Conservation (phyloP, 352 stramenopile species). For the Phytophthora syringae region DNA sequence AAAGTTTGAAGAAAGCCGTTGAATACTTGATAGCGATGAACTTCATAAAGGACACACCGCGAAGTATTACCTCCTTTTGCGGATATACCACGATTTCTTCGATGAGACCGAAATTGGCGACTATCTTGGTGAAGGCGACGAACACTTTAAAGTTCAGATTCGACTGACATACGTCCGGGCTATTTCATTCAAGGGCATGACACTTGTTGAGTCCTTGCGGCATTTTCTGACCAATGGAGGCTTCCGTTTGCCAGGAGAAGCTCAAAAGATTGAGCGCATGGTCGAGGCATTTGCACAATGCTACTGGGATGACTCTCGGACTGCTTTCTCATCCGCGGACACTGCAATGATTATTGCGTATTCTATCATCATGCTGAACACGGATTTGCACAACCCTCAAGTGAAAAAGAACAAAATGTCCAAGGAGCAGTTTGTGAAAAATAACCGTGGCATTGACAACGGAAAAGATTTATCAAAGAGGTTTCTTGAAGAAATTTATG, state of each 20-base stretch:
- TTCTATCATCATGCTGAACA: conserved; percentile 93
- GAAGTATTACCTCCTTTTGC: conserved; percentile 95
- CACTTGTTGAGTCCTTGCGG: conserved; percentile 95
- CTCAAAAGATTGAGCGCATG: conserved; percentile 98
- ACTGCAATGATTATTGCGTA: conserved; percentile 92
- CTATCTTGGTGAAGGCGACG: conserved; percentile 94
- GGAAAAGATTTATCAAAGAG: conserved; percentile 89
- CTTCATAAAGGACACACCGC: conserved; percentile 82
- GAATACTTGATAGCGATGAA: conserved; percentile 89
- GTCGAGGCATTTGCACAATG: conserved; percentile 97
- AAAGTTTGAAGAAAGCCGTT: conserved; percentile 89
- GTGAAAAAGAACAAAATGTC: conserved; percentile 97
- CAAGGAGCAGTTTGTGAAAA: conserved; percentile 97
- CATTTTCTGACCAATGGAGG: conserved; percentile 98
- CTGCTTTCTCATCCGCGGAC: conserved; percentile 77
- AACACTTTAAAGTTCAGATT: conserved; percentile 92
- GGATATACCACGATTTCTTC: conserved; percentile 94
- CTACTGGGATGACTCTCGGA: conserved; percentile 95
- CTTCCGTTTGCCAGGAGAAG: conserved; percentile 97
- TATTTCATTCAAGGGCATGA: conserved; percentile 98
- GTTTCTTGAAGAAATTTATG: conserved; percentile 96
- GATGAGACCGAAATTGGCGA: conserved; percentile 94
- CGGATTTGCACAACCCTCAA: conserved; percentile 90
- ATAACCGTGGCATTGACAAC: conserved; percentile 94
- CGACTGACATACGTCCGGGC: conserved; percentile 95